Evolutionary conservation across 768 basidiomycete genomes (phyloP).

Genomic region (Podaxis pistillaris): DNA sequence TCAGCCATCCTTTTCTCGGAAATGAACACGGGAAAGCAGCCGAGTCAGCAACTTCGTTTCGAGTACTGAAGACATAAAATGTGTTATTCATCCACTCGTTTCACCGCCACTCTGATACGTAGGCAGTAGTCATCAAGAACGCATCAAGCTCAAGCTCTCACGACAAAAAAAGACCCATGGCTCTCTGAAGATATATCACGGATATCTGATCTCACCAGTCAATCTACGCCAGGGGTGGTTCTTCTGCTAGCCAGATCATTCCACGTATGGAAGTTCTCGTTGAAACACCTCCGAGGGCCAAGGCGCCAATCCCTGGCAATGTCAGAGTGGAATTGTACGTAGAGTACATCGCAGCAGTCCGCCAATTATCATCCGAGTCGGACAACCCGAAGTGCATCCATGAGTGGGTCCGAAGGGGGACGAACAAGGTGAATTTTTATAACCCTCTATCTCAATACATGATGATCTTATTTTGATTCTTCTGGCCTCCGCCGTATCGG

Average conservation of each 20-base stretch:
- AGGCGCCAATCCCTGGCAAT: background rate
- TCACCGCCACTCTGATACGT: background rate
- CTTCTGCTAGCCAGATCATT: background rate
- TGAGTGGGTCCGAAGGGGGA: background rate
- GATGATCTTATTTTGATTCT: background rate
- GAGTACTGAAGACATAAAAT: no score
- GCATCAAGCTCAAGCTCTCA: constrained; percentile 1
- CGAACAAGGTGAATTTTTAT: background rate
- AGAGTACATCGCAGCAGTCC: background rate
- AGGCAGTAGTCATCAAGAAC: background rate
- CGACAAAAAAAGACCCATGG: constrained; percentile 3
- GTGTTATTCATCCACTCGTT: no score
- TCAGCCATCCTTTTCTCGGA: background rate
- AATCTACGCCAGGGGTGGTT: background rate
- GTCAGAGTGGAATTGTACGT: background rate
- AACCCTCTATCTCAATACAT: background rate
- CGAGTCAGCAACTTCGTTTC: no score
- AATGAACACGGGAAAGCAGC: no score
- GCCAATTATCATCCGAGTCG: constrained; percentile 1
- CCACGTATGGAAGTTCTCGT: background rate
- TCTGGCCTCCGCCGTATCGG: background rate
- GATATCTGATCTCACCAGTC: constrained; percentile 1
- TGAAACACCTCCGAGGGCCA: constrained; percentile 4
- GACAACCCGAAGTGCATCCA: background rate
- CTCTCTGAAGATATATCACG: background rate